Conservation (phyloP, 495 filamentous ascomycete genomes). For the Usnea hakonensis region DNA sequence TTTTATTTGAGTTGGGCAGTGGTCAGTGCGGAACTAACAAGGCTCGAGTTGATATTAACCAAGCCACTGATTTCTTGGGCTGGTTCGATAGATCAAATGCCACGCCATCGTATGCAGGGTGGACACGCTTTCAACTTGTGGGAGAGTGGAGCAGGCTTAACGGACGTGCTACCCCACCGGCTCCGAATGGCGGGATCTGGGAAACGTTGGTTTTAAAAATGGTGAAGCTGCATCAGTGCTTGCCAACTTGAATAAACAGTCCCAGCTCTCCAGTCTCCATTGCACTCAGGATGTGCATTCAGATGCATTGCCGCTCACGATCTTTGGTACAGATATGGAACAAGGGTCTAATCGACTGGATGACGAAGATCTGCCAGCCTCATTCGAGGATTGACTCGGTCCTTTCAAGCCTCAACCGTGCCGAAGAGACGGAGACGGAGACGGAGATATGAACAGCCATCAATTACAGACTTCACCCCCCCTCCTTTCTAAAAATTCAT, state of each 20-base stretch:
- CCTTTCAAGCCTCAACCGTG: no score
- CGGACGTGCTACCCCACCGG: background rate
- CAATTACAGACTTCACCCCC: no score
- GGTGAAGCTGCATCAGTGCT: background rate
- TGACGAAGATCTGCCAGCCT: background rate
- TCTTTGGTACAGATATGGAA: background rate
- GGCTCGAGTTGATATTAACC: background rate
- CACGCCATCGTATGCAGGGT: background rate
- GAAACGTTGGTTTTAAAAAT: background rate
- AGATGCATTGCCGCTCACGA: background rate
- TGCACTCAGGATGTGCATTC: background rate
- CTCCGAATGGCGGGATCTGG: background rate
- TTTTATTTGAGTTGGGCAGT: background rate
- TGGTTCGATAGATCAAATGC: background rate
- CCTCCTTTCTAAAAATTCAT: no score
- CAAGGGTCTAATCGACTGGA: background rate
- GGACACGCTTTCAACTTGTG: background rate
- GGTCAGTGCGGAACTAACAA: background rate
- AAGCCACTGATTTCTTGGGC: background rate
- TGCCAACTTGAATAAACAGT: background rate
- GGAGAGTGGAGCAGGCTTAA: slow-evolving; percentile 2
- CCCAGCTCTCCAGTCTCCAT: background rate
- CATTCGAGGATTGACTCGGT: background rate
- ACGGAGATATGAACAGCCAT: background rate
- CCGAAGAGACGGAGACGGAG: background rate